Conservation (phyloP, 2,329 filamentous ascomycete genomes). For the Hortaea werneckii region DNA sequence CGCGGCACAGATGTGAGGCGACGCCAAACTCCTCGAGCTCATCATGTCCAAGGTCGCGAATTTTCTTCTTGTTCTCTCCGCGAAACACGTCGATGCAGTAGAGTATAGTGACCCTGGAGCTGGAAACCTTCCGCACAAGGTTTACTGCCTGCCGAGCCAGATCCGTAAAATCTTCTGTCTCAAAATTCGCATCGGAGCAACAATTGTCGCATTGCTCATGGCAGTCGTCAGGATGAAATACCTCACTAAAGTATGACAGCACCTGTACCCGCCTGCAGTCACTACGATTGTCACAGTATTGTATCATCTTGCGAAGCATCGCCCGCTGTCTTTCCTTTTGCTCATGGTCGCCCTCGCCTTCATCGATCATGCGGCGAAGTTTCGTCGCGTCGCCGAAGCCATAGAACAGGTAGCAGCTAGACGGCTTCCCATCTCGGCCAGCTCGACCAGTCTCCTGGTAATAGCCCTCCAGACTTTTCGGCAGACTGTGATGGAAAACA, state of each 20-base stretch:
- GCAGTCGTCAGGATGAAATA: constrained; percentile 64
- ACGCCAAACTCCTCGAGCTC: constrained; percentile 52
- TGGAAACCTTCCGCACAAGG: constrained; percentile 48
- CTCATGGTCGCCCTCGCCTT: constrained; percentile 63
- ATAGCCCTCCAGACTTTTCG: constrained; percentile 93
- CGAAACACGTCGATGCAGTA: constrained; percentile 79
- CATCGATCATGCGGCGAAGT: constrained; percentile 70
- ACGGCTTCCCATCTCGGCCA: constrained; percentile 77
- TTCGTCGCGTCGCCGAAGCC: constrained; percentile 65
- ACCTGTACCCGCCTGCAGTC: constrained; percentile 85
- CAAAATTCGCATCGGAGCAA: constrained; percentile 58
- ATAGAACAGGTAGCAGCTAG: constrained; percentile 86
- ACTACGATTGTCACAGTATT: constrained; percentile 79
- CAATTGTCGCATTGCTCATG: constrained; percentile 80
- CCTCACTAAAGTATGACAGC: constrained; percentile 87
- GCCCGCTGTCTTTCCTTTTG: constrained; percentile 75
- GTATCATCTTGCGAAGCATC: constrained; percentile 76
- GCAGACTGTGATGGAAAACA: constrained; percentile 85
- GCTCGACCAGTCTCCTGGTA: constrained; percentile 97
- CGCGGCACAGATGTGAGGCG: constrained; percentile 59
- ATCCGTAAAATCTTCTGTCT: constrained; percentile 65
- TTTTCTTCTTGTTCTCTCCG: constrained; percentile 54
- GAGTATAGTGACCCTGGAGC: constrained; percentile 57
- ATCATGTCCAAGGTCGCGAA: constrained; percentile 44
- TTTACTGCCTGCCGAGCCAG: constrained; percentile 61